Evolutionary conservation across 306 rosid genomes (phyloP).

Genomic region (Quercus parvula): DNA sequence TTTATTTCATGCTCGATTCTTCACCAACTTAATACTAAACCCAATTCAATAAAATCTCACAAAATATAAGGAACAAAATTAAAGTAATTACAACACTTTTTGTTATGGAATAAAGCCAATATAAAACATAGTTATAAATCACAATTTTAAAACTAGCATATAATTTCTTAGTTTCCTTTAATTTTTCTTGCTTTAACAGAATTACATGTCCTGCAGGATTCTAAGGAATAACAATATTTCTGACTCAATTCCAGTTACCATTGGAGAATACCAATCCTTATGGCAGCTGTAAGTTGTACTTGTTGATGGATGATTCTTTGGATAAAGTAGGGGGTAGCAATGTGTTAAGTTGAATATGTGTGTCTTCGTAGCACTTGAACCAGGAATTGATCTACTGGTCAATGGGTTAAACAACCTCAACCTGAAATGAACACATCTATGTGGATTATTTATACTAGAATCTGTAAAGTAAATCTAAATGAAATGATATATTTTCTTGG

Average conservation of each 20-base stretch:
- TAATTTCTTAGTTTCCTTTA: not conserved
- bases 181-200: slow-evolving; percentile 1
- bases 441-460: not conserved
- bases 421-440: not conserved
- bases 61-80: no score
- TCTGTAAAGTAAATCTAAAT: not conserved
- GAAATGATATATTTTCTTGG: not conserved
- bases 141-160: not conserved
- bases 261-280: slow-evolving; percentile 52
- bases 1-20: no score
- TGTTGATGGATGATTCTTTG: slow-evolving; percentile 1
- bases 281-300: slow-evolving; percentile 48
- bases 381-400: not conserved
- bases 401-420: not conserved
- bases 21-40: no score
- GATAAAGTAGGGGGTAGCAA: not conserved
- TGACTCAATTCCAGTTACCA: slow-evolving; percentile 58
- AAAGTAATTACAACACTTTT: no score
- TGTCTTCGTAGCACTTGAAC: not conserved
- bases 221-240: slow-evolving; percentile 70
- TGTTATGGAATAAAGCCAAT: no score
- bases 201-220: slow-evolving; percentile 49
- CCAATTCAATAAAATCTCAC: no score
- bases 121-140: no score
- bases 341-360: not conserved